Evolutionary conservation across 192 early-diverging fungal genomes (phyloP).

Genomic region (Polychytrium aggregatum): DNA sequence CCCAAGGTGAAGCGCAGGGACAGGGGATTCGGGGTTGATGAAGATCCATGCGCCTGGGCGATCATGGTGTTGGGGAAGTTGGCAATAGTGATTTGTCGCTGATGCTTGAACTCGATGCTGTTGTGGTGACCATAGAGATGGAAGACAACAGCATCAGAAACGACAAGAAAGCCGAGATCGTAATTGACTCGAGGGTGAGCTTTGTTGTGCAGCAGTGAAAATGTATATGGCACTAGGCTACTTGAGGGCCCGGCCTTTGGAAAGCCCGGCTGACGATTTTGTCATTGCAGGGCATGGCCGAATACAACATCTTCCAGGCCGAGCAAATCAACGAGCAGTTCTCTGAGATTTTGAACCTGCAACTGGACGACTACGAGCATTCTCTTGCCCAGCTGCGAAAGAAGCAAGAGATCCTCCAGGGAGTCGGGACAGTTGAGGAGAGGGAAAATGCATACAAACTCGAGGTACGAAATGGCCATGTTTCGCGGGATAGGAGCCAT

Average conservation of each 20-base stretch:
- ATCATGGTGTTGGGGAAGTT: too few relatives aligned
- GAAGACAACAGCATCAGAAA: constrained; percentile 9
- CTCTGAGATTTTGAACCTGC: constrained; percentile 30
- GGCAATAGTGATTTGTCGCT: too few relatives aligned
- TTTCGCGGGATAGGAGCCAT: too few relatives aligned
- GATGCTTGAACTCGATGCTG: too few relatives aligned
- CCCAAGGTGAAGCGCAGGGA: too few relatives aligned
- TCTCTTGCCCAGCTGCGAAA: constrained; percentile 24
- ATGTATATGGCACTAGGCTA: too few relatives aligned
- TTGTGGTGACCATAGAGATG: neutral
- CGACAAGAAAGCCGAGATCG: constrained; percentile 22
- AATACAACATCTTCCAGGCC: constrained; percentile 34
- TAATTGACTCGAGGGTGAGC: constrained; percentile 23
- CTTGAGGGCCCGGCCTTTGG: too few relatives aligned
- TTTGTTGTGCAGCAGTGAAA: too few relatives aligned
- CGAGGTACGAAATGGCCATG: too few relatives aligned
- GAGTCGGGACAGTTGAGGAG: constrained; percentile 18
- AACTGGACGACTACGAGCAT: constrained; percentile 37
- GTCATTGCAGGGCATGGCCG: constrained; percentile 18
- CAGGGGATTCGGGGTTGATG: too few relatives aligned
- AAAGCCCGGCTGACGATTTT: too few relatives aligned
- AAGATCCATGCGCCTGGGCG: too few relatives aligned
- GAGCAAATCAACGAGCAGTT: constrained; percentile 31
- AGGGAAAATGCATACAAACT: constrained; percentile 17
- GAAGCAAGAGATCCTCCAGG: constrained; percentile 27